These are phyloP conservation scores for Margaritispora aquatica DNA, from an alignment of 495 filamentous ascomycete species.

Conservation along the genomic window DNA sequence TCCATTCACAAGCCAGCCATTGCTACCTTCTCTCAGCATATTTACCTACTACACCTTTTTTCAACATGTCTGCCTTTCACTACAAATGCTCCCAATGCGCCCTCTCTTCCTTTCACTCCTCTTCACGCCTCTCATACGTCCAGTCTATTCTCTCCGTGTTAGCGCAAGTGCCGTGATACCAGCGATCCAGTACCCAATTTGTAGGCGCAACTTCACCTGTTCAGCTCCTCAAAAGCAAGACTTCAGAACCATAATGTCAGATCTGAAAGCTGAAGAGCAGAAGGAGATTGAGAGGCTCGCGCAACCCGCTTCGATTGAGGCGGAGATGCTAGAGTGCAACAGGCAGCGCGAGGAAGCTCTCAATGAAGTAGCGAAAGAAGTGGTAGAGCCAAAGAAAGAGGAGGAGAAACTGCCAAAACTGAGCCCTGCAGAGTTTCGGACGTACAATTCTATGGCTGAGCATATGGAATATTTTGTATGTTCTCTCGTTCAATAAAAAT, in stretches of 20 bases:
- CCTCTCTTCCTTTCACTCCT: constrained; percentile 8
- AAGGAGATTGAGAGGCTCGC: not conserved
- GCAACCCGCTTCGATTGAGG: not conserved
- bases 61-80: not conserved
- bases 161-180: constrained; percentile 2
- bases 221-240: constrained; percentile 2
- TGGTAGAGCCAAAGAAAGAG: not conserved
- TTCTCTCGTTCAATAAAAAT: constrained; percentile 6
- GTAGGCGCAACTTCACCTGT: constrained; percentile 18
- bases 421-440: constrained; percentile 19
- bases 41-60: not conserved
- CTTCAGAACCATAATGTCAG: constrained; percentile 16
- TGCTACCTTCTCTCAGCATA: not conserved
- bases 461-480: constrained; percentile 73
- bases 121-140: not conserved
- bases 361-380: not conserved
- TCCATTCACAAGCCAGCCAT: constrained; percentile 4
- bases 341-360: constrained; percentile 4
- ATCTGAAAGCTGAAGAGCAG: constrained; percentile 2
- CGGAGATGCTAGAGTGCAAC: constrained; percentile 1
- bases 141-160: not conserved
- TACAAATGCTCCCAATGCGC: constrained; percentile 5
- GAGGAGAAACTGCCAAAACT: constrained; percentile 12
- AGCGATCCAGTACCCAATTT: constrained; percentile 10
- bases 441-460: constrained; percentile 13